Conservation (phyloP, 2,329 filamentous ascomycete genomes). For the Diaporthe longicolla region DNA sequence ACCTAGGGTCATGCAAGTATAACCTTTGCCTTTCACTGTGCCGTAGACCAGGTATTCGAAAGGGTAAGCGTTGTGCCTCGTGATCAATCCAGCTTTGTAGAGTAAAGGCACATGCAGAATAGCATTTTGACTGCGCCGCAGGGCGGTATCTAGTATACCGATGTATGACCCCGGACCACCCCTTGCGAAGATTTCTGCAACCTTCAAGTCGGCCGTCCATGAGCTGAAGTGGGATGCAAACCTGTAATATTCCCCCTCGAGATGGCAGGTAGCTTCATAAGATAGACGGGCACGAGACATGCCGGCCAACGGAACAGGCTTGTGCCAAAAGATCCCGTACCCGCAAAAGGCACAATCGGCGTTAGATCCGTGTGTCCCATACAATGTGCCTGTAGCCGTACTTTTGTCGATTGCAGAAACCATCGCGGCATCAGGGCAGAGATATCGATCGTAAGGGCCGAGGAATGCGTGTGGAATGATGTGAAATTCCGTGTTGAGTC, state of each 20-base stretch:
- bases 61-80: background rate
- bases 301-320: background rate
- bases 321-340: background rate
- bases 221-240: conserved; percentile 8
- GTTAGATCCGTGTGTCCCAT: background rate
- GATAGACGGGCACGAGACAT: background rate
- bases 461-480: background rate
- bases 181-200: background rate
- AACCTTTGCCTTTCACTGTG: background rate
- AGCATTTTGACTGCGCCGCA: background rate
- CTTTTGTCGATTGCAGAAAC: background rate
- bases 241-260: background rate
- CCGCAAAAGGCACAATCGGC: background rate
- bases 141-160: background rate
- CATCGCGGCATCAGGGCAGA: background rate
- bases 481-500: background rate
- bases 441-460: background rate
- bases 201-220: background rate
- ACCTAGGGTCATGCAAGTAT: background rate
- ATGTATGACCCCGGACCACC: background rate
- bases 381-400: background rate
- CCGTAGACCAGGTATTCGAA: background rate
- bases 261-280: background rate
- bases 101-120: background rate
- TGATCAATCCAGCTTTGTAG: background rate